These are phyloP conservation scores for Geranium brycei DNA, from an alignment of 345 rosid species.

Conservation along the genomic window DNA sequence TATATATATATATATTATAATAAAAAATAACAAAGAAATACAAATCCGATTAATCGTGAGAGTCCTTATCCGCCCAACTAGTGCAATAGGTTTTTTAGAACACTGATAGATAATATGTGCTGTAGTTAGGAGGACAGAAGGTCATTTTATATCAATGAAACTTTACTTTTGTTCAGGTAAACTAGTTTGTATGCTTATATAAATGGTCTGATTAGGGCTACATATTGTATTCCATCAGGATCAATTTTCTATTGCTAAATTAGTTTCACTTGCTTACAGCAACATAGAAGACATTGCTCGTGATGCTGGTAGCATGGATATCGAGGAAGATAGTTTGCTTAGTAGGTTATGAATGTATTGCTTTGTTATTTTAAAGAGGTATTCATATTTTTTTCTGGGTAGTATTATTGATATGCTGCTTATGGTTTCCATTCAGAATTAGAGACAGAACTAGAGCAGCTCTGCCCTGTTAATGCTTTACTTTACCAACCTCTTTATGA, in stretches of 20 bases:
- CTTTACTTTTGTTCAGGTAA: background rate
- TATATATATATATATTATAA: too few relatives aligned
- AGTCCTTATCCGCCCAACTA: too few relatives aligned
- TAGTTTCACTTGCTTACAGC: constrained; percentile 24
- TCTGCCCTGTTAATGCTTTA: constrained; percentile 33
- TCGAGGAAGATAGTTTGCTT: constrained; percentile 65
- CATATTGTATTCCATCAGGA: too few relatives aligned
- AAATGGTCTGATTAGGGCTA: background rate
- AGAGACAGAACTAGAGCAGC: constrained; percentile 57
- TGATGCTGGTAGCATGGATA: constrained; percentile 80
- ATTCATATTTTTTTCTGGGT: constrained; percentile 12
- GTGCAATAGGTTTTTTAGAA: too few relatives aligned
- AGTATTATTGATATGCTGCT: background rate
- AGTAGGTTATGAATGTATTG: constrained; percentile 34
- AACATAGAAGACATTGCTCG: constrained; percentile 93
- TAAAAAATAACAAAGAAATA: too few relatives aligned
- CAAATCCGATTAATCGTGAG: too few relatives aligned
- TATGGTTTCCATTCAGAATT: constrained; percentile 30
- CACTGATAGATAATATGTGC: background rate
- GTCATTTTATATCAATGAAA: background rate
- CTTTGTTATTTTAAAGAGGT: background rate
- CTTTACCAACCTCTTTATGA: constrained; percentile 70
- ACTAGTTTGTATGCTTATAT: background rate
- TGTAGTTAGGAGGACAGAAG: background rate
- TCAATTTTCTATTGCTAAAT: too few relatives aligned